Evolutionary conservation across 306 rosid genomes (phyloP).

Genomic region (Trichosanthes truncata): DNA sequence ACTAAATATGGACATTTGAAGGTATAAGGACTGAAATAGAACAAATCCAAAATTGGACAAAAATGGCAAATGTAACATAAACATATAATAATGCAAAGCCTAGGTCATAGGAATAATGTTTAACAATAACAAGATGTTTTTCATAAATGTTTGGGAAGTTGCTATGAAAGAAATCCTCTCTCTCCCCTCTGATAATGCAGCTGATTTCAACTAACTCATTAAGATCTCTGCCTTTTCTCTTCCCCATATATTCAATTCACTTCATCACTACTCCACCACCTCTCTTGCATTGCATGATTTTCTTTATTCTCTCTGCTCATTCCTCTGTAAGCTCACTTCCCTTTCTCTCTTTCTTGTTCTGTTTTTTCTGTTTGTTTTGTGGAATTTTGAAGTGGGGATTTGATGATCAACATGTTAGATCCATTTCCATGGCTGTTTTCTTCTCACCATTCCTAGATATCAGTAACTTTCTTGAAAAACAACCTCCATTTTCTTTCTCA

Average conservation of each 20-base stretch:
- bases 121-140: neutral
- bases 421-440: neutral
- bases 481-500: neutral
- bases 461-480: neutral
- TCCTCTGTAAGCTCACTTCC: neutral
- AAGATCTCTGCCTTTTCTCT: neutral
- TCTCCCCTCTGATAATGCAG: neutral
- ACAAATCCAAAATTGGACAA: no score
- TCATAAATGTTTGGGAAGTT: neutral
- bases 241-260: neutral
- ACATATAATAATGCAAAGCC: neutral
- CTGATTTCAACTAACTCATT: conserved; percentile 1
- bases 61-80: no score
- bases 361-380: neutral
- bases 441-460: neutral
- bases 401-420: neutral
- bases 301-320: neutral
- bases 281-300: neutral
- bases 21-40: no score
- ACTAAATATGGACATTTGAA: no score
- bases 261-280: neutral
- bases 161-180: neutral
- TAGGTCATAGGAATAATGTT: neutral
- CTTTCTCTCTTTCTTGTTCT: neutral
- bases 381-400: neutral